Conservation (phyloP, 2,329 filamentous ascomycete genomes). For the Chlorencoelia australis region DNA sequence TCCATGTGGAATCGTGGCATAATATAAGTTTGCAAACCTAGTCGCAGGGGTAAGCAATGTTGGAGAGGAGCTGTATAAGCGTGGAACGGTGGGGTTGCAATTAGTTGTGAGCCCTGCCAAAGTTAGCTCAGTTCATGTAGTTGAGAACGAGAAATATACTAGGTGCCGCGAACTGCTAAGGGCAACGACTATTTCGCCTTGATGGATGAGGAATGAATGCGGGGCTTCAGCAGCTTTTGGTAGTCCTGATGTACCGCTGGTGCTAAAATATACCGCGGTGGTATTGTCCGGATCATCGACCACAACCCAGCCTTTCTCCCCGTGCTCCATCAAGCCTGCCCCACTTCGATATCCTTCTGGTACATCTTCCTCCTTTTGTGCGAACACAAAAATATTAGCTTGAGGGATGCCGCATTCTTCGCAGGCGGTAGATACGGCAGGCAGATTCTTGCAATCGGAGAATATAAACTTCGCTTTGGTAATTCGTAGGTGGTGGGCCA, state of each 20-base stretch:
- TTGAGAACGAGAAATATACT: no score
- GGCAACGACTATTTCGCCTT: no score
- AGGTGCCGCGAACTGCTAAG: no score
- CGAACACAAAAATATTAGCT: conserved; percentile 22
- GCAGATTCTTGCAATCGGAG: conserved; percentile 18
- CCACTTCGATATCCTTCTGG: conserved; percentile 17
- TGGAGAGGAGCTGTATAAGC: no score
- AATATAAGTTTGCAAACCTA: no score
- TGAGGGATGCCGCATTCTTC: conserved; percentile 21
- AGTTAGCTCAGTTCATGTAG: no score
- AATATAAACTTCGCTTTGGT: conserved; percentile 20
- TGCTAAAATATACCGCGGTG: conserved; percentile 34
- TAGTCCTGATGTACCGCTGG: conserved; percentile 50
- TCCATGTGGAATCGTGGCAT: no score
- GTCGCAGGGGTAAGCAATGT: no score
- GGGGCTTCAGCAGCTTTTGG: conserved; percentile 32
- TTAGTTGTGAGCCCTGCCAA: no score
- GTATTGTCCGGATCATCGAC: conserved; percentile 27
- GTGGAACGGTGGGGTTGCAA: no score
- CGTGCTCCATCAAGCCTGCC: conserved; percentile 14
- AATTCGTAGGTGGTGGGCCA: conserved; percentile 23
- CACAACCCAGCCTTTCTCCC: conserved; percentile 19
- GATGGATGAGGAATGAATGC: conserved; percentile 54
- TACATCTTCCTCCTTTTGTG: conserved; percentile 13
- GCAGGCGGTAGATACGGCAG: conserved; percentile 13